Evolutionary conservation across 805 yeast genomes (phyloP), one percentile per base, ranked within the genome.

Genomic region (Scheffersomyces ergatensis): DNA sequence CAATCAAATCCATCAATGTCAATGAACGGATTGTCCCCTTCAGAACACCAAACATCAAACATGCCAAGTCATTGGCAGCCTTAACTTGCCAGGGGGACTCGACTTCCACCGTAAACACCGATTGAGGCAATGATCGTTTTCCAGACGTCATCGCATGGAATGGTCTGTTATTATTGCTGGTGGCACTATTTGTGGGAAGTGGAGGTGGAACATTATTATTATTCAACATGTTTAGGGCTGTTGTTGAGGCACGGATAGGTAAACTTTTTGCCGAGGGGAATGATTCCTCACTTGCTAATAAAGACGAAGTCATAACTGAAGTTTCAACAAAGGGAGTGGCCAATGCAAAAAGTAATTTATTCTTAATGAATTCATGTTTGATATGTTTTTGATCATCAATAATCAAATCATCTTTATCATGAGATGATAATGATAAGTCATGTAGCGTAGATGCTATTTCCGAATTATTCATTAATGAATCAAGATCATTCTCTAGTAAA

Each of bases 51-150:
- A 90, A 86, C 67, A 87, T 80, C 44, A 89, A 70, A 55, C 95
- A 86, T 0, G 96, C 95, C 48, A 89, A 69, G 62, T 90, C 97
- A 57, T 92, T 90, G 13, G 95, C 89, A 5, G 95, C 90, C 53
- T 78, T 79, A 37, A 90, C 75, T 20, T 70, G 65, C 90, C 93
- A 90, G 0, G 97, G 97, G 36, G 76, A 74, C 12, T 76, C 78
- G 18, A 76, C 66, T 2, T 80, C 80, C 36, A 95, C 86, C 0
- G 96, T 88, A 58, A 90, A 83, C 11, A 89, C 83, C 0, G 96
- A 93, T 54, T 88, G 93, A 9, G 92, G 92, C 1, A 79, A 70
- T 0, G 84, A 62, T 44, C 82, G 83, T 51, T 85, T 89, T 2
- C 85, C 82, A 0, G 89, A 75, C 0, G 88, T 74, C 45, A 81